Evolutionary conservation across 148 eudicot species (phyloP).

Genomic region (Vaccinium corymbosum): DNA sequence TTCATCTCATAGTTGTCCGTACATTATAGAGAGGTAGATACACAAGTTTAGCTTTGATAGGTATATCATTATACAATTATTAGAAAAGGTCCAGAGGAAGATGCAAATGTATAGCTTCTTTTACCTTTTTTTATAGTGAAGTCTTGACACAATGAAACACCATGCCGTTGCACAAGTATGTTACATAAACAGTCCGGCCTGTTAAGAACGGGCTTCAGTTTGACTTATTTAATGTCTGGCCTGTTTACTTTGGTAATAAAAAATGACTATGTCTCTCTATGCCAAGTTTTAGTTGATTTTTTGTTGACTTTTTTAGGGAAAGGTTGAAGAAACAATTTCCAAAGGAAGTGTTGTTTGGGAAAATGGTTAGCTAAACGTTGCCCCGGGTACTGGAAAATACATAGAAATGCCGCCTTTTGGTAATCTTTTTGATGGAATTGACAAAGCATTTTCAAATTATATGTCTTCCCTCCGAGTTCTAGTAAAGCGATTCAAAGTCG

Average conservation of each 20-base stretch:
- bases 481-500: slow-evolving; percentile 50
- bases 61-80: not conserved
- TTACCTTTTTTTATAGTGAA: not conserved
- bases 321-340: slow-evolving; percentile 89
- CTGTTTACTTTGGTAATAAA: not conserved
- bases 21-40: not conserved
- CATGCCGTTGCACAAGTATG: not conserved
- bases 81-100: not conserved
- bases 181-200: not conserved
- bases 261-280: not conserved
- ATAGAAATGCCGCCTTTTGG: slow-evolving; percentile 75
- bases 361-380: slow-evolving; percentile 57
- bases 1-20: not conserved
- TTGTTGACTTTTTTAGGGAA: slow-evolving; percentile 48
- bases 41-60: not conserved
- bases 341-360: slow-evolving; percentile 89
- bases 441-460: slow-evolving; percentile 60
- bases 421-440: slow-evolving; percentile 74
- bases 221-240: not conserved
- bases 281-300: not conserved
- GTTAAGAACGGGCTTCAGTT: not conserved
- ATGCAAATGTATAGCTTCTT: not conserved
- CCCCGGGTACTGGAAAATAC: slow-evolving; percentile 80
- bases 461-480: slow-evolving; percentile 81
- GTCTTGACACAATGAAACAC: not conserved